Evolutionary conservation across 1,139 yeast species (phyloP).

Genomic region (Yamadazyma epiphylla): DNA sequence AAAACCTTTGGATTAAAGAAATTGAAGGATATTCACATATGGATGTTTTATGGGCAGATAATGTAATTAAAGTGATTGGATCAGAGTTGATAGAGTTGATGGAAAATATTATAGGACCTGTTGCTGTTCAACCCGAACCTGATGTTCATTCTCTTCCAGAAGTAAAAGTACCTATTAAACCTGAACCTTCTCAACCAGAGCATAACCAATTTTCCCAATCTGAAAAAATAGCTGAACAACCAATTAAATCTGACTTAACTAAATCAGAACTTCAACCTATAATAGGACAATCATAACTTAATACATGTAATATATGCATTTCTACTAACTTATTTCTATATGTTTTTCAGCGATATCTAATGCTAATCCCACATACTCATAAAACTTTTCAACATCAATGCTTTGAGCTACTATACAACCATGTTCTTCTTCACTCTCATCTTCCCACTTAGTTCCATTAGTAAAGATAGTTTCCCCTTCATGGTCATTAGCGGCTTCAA

Average conservation of each 20-base stretch:
- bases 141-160: no score
- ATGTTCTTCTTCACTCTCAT: slow-evolving; percentile 22
- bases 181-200: no score
- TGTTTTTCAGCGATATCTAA: slow-evolving; percentile 12
- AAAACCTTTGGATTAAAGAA: slow-evolving; percentile 32
- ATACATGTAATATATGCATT: no score
- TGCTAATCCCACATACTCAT: slow-evolving; percentile 9
- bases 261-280: no score
- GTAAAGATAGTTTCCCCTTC: slow-evolving; percentile 36
- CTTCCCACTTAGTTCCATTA: slow-evolving; percentile 15
- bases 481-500: slow-evolving; percentile 16
- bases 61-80: slow-evolving; percentile 34
- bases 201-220: no score
- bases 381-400: slow-evolving; percentile 46
- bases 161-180: no score
- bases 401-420: slow-evolving; percentile 46
- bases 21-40: slow-evolving; percentile 50
- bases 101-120: no score
- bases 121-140: no score
- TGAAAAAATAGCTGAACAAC: no score
- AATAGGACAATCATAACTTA: neutral
- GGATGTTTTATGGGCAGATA: slow-evolving; percentile 58
- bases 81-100: slow-evolving; percentile 5
- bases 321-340: slow-evolving; percentile 1
- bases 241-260: no score